Base-by-base conservation (phyloP, 257 asterid genomes). In the Scutellaria barbata region DNA sequence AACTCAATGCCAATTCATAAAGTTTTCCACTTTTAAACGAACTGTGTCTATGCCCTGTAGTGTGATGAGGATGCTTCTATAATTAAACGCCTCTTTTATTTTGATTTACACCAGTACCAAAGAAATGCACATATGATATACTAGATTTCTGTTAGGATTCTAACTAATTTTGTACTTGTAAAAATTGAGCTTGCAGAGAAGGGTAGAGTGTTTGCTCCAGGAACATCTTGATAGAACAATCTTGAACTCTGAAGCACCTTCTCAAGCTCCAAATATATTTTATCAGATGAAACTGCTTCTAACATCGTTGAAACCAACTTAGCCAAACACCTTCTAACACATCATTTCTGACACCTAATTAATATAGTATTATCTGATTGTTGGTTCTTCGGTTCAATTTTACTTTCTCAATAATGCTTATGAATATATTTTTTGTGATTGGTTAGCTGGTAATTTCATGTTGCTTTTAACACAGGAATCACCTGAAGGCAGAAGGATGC, bases 171-270 rank as follows among this genome's bases (percentile, higher is more conserved):
- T 52, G 64, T 43, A 63, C 45, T 18, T 33, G 55, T 74, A 65
- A 46, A 76, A 61, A 53, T 72, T 94, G 82, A 85, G 99, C 87
- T 87, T 94, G 87, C 97, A 94, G 74, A 88, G 97, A 80, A 89
- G 99, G 81, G 99, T 94, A 43, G 99, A 94, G 76, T 89, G 96
- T 76, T 77, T 94, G 82, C 99, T 94, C 71, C 97, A 94, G 83
- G 99, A 94, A 81, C 96, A 94, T 83, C 92, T 94, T 48, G 99
- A 94, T 77, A 82, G 99, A 80, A 80, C 76, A 69, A 78, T 68
- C 56, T 72, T 89, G 78, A 83, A 77, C 71, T 74, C 85, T 40
- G 83, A n/a, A n/a, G n/a, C n/a, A n/a, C n/a, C n/a, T n/a, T n/a
- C n/a, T n/a, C n/a, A n/a, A n/a, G n/a, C n/a, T n/a, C n/a, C n/a